Evolutionary conservation across 371 early-diverging fungal genomes (phyloP).

Genomic region (Apophysomyces trapeziformis): DNA sequence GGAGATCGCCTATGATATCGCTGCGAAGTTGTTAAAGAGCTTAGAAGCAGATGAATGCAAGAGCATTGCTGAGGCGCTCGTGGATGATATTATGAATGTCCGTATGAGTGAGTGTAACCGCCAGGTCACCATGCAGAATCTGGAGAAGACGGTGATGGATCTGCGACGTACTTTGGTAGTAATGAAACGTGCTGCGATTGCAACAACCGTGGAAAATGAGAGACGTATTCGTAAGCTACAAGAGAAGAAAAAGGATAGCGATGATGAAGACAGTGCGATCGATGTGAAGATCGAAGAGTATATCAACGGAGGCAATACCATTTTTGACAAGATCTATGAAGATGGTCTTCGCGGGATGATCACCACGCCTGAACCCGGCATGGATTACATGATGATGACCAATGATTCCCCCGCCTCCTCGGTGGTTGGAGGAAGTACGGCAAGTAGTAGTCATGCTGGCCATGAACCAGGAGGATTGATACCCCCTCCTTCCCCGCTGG

Average conservation of each 20-base stretch:
- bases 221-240: slow-evolving; percentile 68
- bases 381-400: slow-evolving; percentile 12
- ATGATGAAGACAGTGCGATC: slow-evolving; percentile 25
- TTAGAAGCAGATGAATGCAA: slow-evolving; percentile 74
- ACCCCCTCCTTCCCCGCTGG: slow-evolving; percentile 24
- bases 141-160: slow-evolving; percentile 75
- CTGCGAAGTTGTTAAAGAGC: slow-evolving; percentile 67
- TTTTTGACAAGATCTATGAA: slow-evolving; percentile 63
- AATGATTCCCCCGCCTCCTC: slow-evolving; percentile 21
- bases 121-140: slow-evolving; percentile 58
- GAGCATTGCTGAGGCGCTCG: slow-evolving; percentile 68
- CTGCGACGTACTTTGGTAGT: slow-evolving; percentile 73
- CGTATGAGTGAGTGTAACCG: slow-evolving; percentile 65
- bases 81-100: slow-evolving; percentile 81
- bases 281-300: slow-evolving; percentile 46
- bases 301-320: slow-evolving; percentile 49
- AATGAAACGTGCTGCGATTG: slow-evolving; percentile 78
- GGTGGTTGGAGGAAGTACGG: slow-evolving; percentile 7
- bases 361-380: slow-evolving; percentile 23
- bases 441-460: slow-evolving; percentile 8
- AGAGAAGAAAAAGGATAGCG: slow-evolving; percentile 19
- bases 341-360: slow-evolving; percentile 56
- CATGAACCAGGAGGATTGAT: slow-evolving; percentile 15
- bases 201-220: slow-evolving; percentile 76
- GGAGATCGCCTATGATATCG: slow-evolving; percentile 62